phyloP scores from a whole-genome alignment of 2,329 filamentous ascomycete genomes.

The Arthrobotrys entomopaga region DNA sequence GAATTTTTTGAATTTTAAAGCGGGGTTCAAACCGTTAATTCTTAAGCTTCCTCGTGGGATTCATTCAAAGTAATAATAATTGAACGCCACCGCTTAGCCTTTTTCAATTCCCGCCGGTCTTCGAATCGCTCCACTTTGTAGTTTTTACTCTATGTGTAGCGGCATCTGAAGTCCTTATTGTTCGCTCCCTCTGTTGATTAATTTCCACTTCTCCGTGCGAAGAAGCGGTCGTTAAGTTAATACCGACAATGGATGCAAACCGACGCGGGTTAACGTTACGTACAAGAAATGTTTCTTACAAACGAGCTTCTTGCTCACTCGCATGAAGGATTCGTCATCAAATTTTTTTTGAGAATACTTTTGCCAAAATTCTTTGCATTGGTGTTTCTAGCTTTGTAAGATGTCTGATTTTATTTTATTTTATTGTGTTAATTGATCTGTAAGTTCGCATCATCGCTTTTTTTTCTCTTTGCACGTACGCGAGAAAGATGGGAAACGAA shows the following conservation, averaged over 20 bases:
- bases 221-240: conserved; percentile 13
- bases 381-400: neutral
- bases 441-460: conserved; percentile 39
- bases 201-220: conserved; percentile 14
- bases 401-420: conserved; percentile 7
- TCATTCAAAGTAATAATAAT: neutral
- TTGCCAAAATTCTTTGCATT: neutral
- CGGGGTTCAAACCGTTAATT: conserved; percentile 21
- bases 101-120: neutral
- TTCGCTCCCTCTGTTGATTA: conserved; percentile 4
- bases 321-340: neutral
- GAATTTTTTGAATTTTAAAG: conserved; percentile 24
- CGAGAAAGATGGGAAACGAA: conserved; percentile 11
- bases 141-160: neutral
- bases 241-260: conserved; percentile 8
- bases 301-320: neutral
- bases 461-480: conserved; percentile 37
- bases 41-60: conserved; percentile 11
- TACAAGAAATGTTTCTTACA: neutral
- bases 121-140: neutral
- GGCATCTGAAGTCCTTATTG: neutral
- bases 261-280: neutral
- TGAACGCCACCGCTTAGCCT: conserved; percentile 9
- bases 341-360: neutral
- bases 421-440: too few species aligned